Evolutionary conservation across 768 basidiomycete genomes (phyloP), one percentile per base, ranked within the genome.

Genomic region (Coprinopsis sp.): DNA sequence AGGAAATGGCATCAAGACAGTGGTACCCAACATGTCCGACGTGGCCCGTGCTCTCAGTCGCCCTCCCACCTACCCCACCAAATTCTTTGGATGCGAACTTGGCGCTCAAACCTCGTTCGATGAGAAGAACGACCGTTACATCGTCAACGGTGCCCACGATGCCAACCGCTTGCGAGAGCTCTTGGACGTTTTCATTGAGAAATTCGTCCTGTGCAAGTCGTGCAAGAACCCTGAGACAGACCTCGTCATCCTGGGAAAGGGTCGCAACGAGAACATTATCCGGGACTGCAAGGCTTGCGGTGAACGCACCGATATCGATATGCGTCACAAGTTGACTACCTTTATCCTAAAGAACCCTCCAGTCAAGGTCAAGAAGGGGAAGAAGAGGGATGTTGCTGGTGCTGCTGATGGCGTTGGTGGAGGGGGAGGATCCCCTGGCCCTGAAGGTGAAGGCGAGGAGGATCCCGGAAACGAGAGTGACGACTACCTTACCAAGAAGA

Each of bases 221-320:
- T 99, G 96, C 87, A 97, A 98, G 74, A 99, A 99, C 64, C 96
- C 96, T 10, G 96, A 99, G 70, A 99, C 96, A 25, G 94, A 97
- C 59, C 81, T 97, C 36, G 68, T 91, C 70, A 80, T 99, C 63
- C 81, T 91, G 64, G 94, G 91, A 68, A 70, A 61, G 47, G 92
- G 93, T 40, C 69, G 79, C 23, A 73, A 67, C 47, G 96, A 97
- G 58, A 81, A 87, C 54, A 92, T 98, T 62, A 81, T 87, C 54
- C 82, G 94, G 51, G 94, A 99, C 66, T 99, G 96, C 78, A 97
- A 98, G 69, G 96, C 96, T 22, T 99, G 96, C 58, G 96, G 96
- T 44, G 84, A 92, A 60, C 82, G 90, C 55, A 93, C 88, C 38
- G 82, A 74, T 33, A 77, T 98, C 54, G 93, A 98, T 65, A 96